Evolutionary conservation across 352 stramenopile genomes (phyloP).

Genomic region (Globisporangium cederbergense): DNA sequence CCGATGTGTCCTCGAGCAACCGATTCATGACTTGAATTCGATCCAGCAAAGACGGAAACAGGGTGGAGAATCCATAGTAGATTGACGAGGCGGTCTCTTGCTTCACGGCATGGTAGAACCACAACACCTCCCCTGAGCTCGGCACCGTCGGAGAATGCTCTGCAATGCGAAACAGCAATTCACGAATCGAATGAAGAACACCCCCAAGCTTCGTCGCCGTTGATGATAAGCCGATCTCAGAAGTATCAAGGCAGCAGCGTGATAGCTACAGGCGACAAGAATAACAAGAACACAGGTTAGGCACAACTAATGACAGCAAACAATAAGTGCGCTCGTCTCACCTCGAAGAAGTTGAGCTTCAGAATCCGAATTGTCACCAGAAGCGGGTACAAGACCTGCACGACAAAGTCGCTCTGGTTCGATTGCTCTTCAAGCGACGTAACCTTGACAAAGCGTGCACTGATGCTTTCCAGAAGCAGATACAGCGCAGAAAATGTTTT

Average conservation of each 20-base stretch:
- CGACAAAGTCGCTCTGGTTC: slow-evolving; percentile 23
- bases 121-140: slow-evolving; percentile 38
- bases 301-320: neutral
- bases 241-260: slow-evolving; percentile 57
- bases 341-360: slow-evolving; percentile 89
- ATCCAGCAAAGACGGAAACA: slow-evolving; percentile 81
- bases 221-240: slow-evolving; percentile 46
- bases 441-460: slow-evolving; percentile 23
- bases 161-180: slow-evolving; percentile 69
- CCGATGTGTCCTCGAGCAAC: slow-evolving; percentile 44
- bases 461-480: slow-evolving; percentile 45
- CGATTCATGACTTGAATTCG: slow-evolving; percentile 78
- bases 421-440: slow-evolving; percentile 8
- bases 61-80: slow-evolving; percentile 72
- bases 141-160: slow-evolving; percentile 35
- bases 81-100: slow-evolving; percentile 76
- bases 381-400: slow-evolving; percentile 65
- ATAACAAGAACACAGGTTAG: neutral
- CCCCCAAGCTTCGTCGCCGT: slow-evolving; percentile 35
- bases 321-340: slow-evolving; percentile 18
- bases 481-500: slow-evolving; percentile 65
- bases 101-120: slow-evolving; percentile 79
- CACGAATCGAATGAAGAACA: slow-evolving; percentile 48
- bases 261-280: slow-evolving; percentile 44
- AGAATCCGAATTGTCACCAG: slow-evolving; percentile 69